These are phyloP conservation scores for Metarhizium humberi DNA, from an alignment of 2,329 filamentous ascomycete genomes.

Conservation along the genomic window DNA sequence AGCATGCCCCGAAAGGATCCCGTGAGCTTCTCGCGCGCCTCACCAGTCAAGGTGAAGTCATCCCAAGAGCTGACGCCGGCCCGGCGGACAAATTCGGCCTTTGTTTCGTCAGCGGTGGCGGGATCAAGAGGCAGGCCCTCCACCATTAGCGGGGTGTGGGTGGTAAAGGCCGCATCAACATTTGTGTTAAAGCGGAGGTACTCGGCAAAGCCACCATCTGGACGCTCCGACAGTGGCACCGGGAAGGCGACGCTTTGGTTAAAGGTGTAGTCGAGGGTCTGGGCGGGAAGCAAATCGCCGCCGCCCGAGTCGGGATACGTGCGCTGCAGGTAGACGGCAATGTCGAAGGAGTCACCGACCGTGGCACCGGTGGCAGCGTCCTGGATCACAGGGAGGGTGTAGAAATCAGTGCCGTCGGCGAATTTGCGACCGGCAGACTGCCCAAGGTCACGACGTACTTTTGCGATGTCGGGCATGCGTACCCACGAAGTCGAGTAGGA, in stretches of 20 bases:
- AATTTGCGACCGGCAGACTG: constrained; percentile 43
- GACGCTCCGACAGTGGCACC: constrained; percentile 27
- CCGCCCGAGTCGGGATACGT: constrained; percentile 31
- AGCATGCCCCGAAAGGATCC: constrained; percentile 31
- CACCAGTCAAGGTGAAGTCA: constrained; percentile 27
- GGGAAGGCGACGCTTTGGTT: constrained; percentile 11
- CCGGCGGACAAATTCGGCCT: constrained; percentile 39
- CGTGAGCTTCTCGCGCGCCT: constrained; percentile 28
- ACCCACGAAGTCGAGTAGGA: constrained; percentile 36
- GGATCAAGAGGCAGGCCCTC: constrained; percentile 41
- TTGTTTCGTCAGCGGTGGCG: constrained; percentile 30
- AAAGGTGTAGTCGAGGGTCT: constrained; percentile 31
- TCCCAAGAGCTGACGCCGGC: constrained; percentile 35
- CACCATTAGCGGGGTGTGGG: constrained; percentile 30
- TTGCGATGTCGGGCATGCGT: constrained; percentile 38
- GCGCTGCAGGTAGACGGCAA: constrained; percentile 49
- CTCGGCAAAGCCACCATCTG: constrained; percentile 14
- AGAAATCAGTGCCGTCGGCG: constrained; percentile 46
- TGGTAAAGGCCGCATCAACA: constrained; percentile 44
- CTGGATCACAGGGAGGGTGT: constrained; percentile 49
- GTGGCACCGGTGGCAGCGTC: constrained; percentile 30
- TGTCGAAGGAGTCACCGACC: constrained; percentile 57
- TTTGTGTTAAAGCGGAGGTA: constrained; percentile 37
- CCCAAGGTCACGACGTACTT: constrained; percentile 35
- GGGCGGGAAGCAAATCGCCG: constrained; percentile 37